Evolutionary conservation across 768 basidiomycete species (phyloP), one percentile per base, ranked within the genome.

Genomic region (Glaciozyma antarctica): DNA sequence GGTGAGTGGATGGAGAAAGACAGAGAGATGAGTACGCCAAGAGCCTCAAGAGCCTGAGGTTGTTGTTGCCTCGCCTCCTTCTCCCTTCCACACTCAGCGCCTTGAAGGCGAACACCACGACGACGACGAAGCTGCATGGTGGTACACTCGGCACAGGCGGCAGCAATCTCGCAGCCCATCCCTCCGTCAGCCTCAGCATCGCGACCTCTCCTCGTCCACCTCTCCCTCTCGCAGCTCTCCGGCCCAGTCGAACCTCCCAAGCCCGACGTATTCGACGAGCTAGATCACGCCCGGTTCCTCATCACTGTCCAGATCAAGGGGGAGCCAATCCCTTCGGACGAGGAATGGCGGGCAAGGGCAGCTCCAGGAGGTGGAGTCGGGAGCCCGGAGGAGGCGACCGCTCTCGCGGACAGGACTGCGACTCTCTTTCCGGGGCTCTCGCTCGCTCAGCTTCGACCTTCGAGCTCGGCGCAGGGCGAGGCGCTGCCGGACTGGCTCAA

Each of bases 401-500:
- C 61, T 0, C 61, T 66, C 26, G n/a, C 57, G 16, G 52, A 62
- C 28, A 43, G 22, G 34, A 58, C 61, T 21, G 2, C 10, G 24
- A 4, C 24, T 0, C 52, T 62, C 43, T 62, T 62, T 22, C 49
- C 49, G 2, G 26, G 28, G 5, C 12, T 52, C 13, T 24, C 22
- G 0, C 43, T 51, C 57, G 21, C 12, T 3, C 38, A 32, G 2
- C 26, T n/a, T 26, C 30, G 13, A 21, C 12, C 55, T 43, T 3
- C 26, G 43, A 16, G 24, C 34, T 8, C 53, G 12, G 8, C 21
- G 3, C 38, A 17, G 34, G 38, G 44, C 1, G 41, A 7, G 8
- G 64, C 49, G 24, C 15, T 10, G 4, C 54, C 66, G 1, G 52
- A 16, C 9, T 67, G 66, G 66, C 22, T 67, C 24, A 48, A 45